Evolutionary conservation across 345 rosid species (phyloP).

Genomic region (sweet orange (Citrus sinensis)): DVS_A1.0 CM039166.1:9504001-9504500

Average conservation of each 20-base stretch:
- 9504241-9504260: background rate
- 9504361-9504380: background rate
- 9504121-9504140: background rate
- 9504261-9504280: background rate
- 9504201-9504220: background rate
- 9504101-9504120: slow-evolving; percentile 3
- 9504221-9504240: background rate
- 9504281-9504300: background rate
- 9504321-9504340: background rate
- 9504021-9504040: slow-evolving; percentile 4
- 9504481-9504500: background rate
- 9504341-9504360: background rate
- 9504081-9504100: background rate
- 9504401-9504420: background rate
- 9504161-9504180: background rate
- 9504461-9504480: background rate
- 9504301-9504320: background rate
- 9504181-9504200: background rate
- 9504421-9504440: background rate
- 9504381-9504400: background rate
- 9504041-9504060: background rate
- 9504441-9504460: background rate
- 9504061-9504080: background rate
- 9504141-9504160: background rate
- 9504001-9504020: background rate